phyloP scores from a whole-genome alignment of 306 rosid species.

The Morella rubra region DNA sequence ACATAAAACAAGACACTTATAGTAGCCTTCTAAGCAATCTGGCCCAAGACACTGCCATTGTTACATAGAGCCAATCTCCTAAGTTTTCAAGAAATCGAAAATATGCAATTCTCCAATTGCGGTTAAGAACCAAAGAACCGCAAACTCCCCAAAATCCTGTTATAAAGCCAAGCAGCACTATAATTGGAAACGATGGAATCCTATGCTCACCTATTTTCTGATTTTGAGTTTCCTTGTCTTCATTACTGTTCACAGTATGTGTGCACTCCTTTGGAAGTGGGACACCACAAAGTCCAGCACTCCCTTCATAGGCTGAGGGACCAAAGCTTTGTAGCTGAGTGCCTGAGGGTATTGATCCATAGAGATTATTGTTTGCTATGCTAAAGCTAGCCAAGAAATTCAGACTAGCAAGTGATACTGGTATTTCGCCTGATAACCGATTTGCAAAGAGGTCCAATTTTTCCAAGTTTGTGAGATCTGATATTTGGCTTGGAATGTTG shows the following conservation, averaged over 20 bases:
- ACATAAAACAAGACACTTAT: no score
- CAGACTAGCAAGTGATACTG: neutral
- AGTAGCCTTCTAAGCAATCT: no score
- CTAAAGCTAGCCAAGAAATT: neutral
- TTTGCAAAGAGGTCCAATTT: neutral
- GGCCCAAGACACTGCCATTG: neutral
- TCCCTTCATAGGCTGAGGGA: neutral
- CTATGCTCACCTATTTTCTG: neutral
- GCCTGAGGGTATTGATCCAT: slow-evolving; percentile 2
- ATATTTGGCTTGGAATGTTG: no score
- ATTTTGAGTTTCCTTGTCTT: neutral
- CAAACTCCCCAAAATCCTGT: slow-evolving; percentile 12
- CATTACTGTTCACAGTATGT: no score
- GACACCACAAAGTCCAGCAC: neutral
- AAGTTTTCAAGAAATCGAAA: neutral
- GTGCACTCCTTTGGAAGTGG: neutral
- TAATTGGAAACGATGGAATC: neutral
- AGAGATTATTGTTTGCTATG: neutral
- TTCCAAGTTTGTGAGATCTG: slow-evolving; percentile 14
- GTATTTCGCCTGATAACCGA: slow-evolving; percentile 14
- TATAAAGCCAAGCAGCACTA: slow-evolving; percentile 1
- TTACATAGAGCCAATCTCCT: neutral
- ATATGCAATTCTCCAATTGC: neutral
- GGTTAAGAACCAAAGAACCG: neutral
- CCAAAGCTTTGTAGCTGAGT: slow-evolving; percentile 1